Percentiles rank a stretch among this genome's conserved stretches.
phyloP scores from a whole-genome alignment of 2,329 filamentous ascomycete genomes.

The Penicillium italicum region DNA sequence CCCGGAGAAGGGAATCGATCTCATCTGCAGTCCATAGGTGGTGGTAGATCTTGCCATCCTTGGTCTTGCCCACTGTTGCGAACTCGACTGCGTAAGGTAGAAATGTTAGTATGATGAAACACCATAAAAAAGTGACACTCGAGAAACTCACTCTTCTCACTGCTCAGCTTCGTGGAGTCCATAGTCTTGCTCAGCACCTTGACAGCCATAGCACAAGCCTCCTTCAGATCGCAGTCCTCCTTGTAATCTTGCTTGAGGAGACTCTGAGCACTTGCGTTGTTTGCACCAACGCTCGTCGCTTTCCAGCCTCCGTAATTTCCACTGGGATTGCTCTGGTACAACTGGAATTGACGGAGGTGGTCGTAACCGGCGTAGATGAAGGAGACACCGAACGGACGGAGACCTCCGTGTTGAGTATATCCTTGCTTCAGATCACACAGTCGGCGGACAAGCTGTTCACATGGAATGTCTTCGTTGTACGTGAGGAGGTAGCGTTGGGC shows the following conservation, averaged over 20 bases:
- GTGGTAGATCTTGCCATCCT: slow-evolving; percentile 95
- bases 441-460: slow-evolving; percentile 94
- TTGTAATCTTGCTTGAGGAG: slow-evolving; percentile 99
- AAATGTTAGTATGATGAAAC: slow-evolving; percentile 16
- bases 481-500: slow-evolving; percentile 97
- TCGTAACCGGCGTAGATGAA: slow-evolving; percentile 99
- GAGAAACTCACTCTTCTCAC: slow-evolving; percentile 82
- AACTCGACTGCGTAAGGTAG: slow-evolving; percentile 71
- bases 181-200: slow-evolving; percentile 99
- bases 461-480: slow-evolving; percentile 99
- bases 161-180: slow-evolving; percentile 98
- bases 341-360: slow-evolving; percentile 91
- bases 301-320: slow-evolving; percentile 99
- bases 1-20: slow-evolving; percentile 88
- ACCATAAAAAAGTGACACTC: not conserved
- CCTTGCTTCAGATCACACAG: slow-evolving; percentile 98
- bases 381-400: slow-evolving; percentile 94
- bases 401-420: slow-evolving; percentile 97
- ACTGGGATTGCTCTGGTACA: slow-evolving; percentile 98
- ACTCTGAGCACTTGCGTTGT: slow-evolving; percentile 96
- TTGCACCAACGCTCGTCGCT: slow-evolving; percentile 93
- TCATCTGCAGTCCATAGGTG: slow-evolving; percentile 96
- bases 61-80: slow-evolving; percentile 92
- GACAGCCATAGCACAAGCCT: slow-evolving; percentile 94
- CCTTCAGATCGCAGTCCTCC: slow-evolving; percentile 92